These are phyloP conservation scores for Trichophaea hybrida DNA, from an alignment of 2,329 filamentous ascomycete species.

Conservation along the genomic window DNA sequence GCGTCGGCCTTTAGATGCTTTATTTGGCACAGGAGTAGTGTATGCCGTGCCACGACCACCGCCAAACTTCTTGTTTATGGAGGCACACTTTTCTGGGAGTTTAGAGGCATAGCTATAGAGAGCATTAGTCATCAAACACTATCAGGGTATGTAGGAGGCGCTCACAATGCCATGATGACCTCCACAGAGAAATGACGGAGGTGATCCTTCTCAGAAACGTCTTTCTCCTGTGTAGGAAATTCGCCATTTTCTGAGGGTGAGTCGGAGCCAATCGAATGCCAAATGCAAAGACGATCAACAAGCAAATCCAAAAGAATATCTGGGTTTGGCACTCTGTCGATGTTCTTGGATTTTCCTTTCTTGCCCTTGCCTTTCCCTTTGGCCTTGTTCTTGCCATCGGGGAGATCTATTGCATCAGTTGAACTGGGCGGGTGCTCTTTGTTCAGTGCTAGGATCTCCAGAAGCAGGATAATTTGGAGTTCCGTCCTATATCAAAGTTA, in stretches of 20 bases:
- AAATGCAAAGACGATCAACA: conserved; percentile 66
- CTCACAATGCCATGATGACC: conserved; percentile 65
- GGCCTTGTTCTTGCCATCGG: conserved; percentile 26
- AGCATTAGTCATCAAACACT: neutral
- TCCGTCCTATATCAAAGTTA: conserved; percentile 39
- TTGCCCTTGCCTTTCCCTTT: conserved; percentile 33
- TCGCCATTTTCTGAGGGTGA: conserved; percentile 20
- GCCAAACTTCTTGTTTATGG: conserved; percentile 61
- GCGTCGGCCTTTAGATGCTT: neutral
- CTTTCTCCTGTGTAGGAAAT: conserved; percentile 23
- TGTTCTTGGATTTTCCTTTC: conserved; percentile 28
- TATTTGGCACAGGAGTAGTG: neutral
- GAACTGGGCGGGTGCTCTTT: conserved; percentile 29
- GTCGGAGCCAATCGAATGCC: conserved; percentile 51
- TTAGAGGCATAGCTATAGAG: conserved; percentile 55
- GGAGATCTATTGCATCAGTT: neutral
- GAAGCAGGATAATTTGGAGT: conserved; percentile 62
- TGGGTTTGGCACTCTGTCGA: conserved; percentile 40
- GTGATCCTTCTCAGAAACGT: conserved; percentile 39
- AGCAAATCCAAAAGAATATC: conserved; percentile 55
- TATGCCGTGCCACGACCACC: conserved; percentile 33
- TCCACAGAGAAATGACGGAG: conserved; percentile 65
- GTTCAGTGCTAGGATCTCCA: conserved; percentile 62
- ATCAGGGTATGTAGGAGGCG: conserved; percentile 7
- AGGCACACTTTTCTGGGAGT: conserved; percentile 54